Evolutionary conservation across 1,139 yeast genomes (phyloP), one percentile per base, ranked within the genome.

Genomic region (Wickerhamiella infanticola): DNA sequence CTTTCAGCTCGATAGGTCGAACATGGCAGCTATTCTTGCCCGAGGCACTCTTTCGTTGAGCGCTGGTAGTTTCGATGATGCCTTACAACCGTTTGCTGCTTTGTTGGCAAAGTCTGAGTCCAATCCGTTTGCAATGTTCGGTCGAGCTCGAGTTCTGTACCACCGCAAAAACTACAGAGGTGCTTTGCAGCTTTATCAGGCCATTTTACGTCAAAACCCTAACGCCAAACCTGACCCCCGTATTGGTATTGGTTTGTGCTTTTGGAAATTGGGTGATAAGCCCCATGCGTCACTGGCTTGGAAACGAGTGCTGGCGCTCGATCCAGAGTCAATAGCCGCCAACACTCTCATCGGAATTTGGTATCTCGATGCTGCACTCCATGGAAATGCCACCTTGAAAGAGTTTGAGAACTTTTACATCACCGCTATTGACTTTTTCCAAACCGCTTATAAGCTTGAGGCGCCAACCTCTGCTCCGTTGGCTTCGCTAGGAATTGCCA

Each of bases 231-330:
- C 97, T 1, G 98, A 90, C 63, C 94, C 98, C 24, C 72, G 99
- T 63, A 73, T 90, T 48, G 99, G 98, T 25, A 79, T 90, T 53
- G 99, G 98, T 39, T 68, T 90, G 55, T 88, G 97, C 63, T 88
- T 80, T 60, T 90, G 96, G 96, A 76, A 77, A 51, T 67, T 90
- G 50, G 81, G 80, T 47, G 95, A 85, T 59, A 74, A 75, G 52
- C 72, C 73, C 42, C 74, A 85, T 69, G 97, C 98, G 0, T 59
- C 73, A 7, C 68, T 68, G 42, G 79, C 97, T 0, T 93, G 97
- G 97, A 73, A 75, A 53, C 74, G 97, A 56, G 71, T 85, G 1
- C 65, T 79, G 40, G 83, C 81, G 58, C 64, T 88, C 44, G 75
- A 82, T 51, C 75, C 35, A 4, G 35, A 40, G 3, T 23, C 8